Evolutionary conservation across 345 rosid genomes (phyloP).

Genomic region (Pugionium cornutum): DNA sequence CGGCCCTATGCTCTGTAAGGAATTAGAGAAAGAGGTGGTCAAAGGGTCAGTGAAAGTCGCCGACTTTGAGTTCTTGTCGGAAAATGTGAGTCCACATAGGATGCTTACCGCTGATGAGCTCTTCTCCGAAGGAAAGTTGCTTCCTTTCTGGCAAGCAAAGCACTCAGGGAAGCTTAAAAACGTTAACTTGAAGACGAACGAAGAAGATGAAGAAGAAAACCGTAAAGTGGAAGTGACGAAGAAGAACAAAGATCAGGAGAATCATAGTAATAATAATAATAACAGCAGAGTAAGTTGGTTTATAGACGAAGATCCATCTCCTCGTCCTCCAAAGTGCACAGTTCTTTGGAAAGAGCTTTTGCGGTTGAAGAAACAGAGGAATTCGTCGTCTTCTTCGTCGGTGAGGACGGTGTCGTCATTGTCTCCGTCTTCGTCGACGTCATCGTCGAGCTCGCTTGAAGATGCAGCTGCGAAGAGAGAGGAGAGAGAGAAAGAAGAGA

Average conservation of each 20-base stretch:
- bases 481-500: slow-evolving; percentile 44
- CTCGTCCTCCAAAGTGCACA: slow-evolving; percentile 96
- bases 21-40: slow-evolving; percentile 27
- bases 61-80: slow-evolving; percentile 88
- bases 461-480: slow-evolving; percentile 42
- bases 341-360: slow-evolving; percentile 94
- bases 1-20: slow-evolving; percentile 41
- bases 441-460: slow-evolving; percentile 65
- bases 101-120: slow-evolving; percentile 91
- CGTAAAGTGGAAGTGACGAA: slow-evolving; percentile 31
- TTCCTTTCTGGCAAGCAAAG: slow-evolving; percentile 87
- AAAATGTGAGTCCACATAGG: slow-evolving; percentile 44
- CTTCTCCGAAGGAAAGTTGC: slow-evolving; percentile 83
- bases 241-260: slow-evolving; percentile 40
- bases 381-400: slow-evolving; percentile 31
- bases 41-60: slow-evolving; percentile 49
- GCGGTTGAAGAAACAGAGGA: slow-evolving; percentile 75
- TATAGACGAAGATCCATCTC: slow-evolving; percentile 94
- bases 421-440: slow-evolving; percentile 67
- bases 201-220: slow-evolving; percentile 28
- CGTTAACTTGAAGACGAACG: slow-evolving; percentile 50
- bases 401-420: slow-evolving; percentile 41
- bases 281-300: slow-evolving; percentile 62
- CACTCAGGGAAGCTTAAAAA: slow-evolving; percentile 68
- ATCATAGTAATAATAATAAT: slow-evolving; percentile 43